phyloP scores from a whole-genome alignment of 306 rosid species.

The Cucumis melo region DNA sequence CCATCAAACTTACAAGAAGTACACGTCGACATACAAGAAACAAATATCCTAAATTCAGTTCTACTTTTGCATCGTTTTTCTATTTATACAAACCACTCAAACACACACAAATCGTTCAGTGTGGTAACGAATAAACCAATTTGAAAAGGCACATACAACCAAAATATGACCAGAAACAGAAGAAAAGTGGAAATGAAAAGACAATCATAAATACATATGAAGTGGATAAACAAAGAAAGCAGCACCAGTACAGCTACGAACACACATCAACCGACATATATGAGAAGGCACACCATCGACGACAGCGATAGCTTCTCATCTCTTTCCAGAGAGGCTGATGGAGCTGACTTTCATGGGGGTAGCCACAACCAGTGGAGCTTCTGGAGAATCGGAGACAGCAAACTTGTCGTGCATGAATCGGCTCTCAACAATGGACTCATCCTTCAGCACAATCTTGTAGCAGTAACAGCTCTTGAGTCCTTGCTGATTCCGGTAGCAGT shows the following conservation, averaged over 20 bases:
- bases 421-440: conserved; percentile 75
- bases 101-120: neutral
- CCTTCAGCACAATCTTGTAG: conserved; percentile 75
- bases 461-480: conserved; percentile 97
- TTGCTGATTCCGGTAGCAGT: conserved; percentile 73
- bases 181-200: neutral
- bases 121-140: neutral
- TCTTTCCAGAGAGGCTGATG: conserved; percentile 64
- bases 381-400: conserved; percentile 66
- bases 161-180: neutral
- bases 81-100: neutral
- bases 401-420: conserved; percentile 90
- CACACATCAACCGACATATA: neutral
- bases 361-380: conserved; percentile 89
- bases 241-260: neutral
- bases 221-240: neutral
- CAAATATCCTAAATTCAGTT: neutral
- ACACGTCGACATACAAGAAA: neutral
- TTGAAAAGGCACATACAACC: neutral
- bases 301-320: conserved; percentile 6
- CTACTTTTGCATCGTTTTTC: neutral
- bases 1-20: neutral
- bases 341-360: conserved; percentile 97
- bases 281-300: neutral
- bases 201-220: neutral